Evolutionary conservation across 2,329 filamentous ascomycete genomes (phyloP).

Genomic region (Xylariaceae sp.): DNA sequence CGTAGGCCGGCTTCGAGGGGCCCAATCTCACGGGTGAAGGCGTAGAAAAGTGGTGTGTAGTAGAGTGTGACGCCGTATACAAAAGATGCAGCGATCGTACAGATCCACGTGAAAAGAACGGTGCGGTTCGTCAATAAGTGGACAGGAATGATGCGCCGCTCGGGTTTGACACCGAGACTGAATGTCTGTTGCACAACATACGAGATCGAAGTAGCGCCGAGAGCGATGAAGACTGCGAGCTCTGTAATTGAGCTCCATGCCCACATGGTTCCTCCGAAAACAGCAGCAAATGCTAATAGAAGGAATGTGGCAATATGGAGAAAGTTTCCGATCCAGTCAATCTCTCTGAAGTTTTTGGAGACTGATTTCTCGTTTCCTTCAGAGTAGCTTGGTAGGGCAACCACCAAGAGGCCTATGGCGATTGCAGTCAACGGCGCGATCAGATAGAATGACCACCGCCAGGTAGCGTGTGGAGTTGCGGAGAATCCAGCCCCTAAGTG

Average conservation of each 20-base stretch:
- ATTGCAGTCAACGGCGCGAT: constrained; percentile 14
- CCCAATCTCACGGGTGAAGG: constrained; percentile 41
- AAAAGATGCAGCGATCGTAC: constrained; percentile 31
- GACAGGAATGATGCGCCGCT: constrained; percentile 42
- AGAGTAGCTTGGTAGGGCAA: constrained; percentile 39
- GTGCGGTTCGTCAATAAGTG: constrained; percentile 38
- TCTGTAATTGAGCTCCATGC: constrained; percentile 44
- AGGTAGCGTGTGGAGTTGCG: constrained; percentile 32
- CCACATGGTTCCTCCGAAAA: constrained; percentile 46
- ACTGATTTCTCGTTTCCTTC: constrained; percentile 21
- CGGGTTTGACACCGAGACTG: constrained; percentile 36
- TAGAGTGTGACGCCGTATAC: constrained; percentile 40
- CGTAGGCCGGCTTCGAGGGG: constrained; percentile 38
- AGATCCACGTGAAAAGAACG: constrained; percentile 40
- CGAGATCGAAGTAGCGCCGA: constrained; percentile 36
- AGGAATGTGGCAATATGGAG: constrained; percentile 37
- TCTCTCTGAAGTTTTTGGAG: constrained; percentile 15
- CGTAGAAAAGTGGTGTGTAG: constrained; percentile 50
- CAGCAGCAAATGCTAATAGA: constrained; percentile 30
- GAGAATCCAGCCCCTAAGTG: constrained; percentile 31
- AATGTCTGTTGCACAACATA: constrained; percentile 44
- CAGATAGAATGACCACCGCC: constrained; percentile 35
- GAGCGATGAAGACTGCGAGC: constrained; percentile 44
- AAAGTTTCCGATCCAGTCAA: constrained; percentile 45
- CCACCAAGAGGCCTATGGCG: constrained; percentile 32